These are phyloP conservation scores for Reticulascus tulasneorum DNA, from an alignment of 2,329 filamentous ascomycete species.

Conservation along the genomic window DNA sequence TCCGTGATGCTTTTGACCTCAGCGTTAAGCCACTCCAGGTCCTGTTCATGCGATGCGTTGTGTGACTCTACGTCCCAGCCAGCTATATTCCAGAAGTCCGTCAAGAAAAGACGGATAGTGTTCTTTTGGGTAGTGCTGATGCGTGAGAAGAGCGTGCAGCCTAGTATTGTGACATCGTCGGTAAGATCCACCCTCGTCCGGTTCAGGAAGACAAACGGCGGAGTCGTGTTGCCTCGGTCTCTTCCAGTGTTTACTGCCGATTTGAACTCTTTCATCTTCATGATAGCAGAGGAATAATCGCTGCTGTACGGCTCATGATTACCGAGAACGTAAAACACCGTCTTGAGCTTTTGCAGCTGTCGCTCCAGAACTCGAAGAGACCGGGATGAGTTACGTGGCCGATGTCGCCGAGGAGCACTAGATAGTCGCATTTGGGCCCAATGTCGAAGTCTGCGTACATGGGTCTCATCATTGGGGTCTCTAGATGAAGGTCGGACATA, in stretches of 20 bases:
- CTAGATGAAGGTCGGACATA: constrained; percentile 56
- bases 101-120: constrained; percentile 37
- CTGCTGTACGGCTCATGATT: constrained; percentile 54
- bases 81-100: constrained; percentile 47
- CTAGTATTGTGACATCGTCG: constrained; percentile 26
- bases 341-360: constrained; percentile 44
- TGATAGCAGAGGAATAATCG: constrained; percentile 27
- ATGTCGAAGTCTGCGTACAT: constrained; percentile 52
- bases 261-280: constrained; percentile 27
- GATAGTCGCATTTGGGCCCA: constrained; percentile 38
- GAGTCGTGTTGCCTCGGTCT: constrained; percentile 18
- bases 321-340: constrained; percentile 49
- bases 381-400: constrained; percentile 38
- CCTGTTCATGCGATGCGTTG: constrained; percentile 29
- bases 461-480: constrained; percentile 38
- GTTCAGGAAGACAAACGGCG: constrained; percentile 36
- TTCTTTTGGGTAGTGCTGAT: constrained; percentile 32
- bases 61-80: constrained; percentile 35
- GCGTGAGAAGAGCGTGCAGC: constrained; percentile 43
- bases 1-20: constrained; percentile 23
- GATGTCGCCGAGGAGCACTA: constrained; percentile 56
- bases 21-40: constrained; percentile 40
- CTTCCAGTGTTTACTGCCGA: constrained; percentile 14
- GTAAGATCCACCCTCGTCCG: constrained; percentile 19
- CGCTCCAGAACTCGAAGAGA: constrained; percentile 40